phyloP scores from a whole-genome alignment of 768 basidiomycete species.

The Obba rivulosa region DNA sequence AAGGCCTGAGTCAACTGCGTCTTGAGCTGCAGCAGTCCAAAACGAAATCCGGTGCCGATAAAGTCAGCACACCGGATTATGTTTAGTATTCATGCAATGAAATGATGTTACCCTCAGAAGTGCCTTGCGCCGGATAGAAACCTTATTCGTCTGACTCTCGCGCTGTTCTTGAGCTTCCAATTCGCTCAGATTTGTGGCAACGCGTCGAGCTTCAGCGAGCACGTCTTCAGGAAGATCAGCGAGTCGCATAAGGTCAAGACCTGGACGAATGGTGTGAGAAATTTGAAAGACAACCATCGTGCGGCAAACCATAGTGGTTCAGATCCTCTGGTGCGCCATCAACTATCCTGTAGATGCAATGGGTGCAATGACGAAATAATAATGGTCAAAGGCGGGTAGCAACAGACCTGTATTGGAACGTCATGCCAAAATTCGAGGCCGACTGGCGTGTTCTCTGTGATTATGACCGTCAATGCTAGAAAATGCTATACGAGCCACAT shows the following conservation, averaged over 20 bases:
- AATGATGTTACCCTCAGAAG: conserved; percentile 50
- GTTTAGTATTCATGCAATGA: neutral
- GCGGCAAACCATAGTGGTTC: conserved; percentile 63
- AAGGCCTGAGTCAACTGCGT: conserved; percentile 71
- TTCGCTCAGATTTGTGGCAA: conserved; percentile 54
- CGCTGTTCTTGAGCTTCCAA: conserved; percentile 52
- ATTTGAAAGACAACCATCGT: conserved; percentile 1
- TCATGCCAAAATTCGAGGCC: conserved; percentile 56
- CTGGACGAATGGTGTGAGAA: conserved; percentile 33
- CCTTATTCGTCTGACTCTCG: conserved; percentile 55
- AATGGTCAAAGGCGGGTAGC: neutral
- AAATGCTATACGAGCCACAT: neutral
- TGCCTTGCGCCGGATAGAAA: conserved; percentile 59
- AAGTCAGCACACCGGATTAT: neutral
- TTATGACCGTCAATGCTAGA: neutral
- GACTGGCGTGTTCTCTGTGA: conserved; percentile 52
- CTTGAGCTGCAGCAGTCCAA: conserved; percentile 44
- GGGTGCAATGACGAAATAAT: neutral
- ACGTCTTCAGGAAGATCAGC: conserved; percentile 81
- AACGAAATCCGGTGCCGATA: neutral
- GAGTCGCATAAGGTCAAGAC: conserved; percentile 82
- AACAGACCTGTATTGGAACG: conserved; percentile 71
- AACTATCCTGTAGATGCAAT: conserved; percentile 46
- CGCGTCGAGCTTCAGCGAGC: conserved; percentile 52
- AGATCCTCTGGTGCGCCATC: conserved; percentile 61